A percentile compares a stretch with the other conserved stretches of the same genome.
phyloP scores from a whole-genome alignment of 352 stramenopile genomes.

The Globisporangium paddicum region DNA sequence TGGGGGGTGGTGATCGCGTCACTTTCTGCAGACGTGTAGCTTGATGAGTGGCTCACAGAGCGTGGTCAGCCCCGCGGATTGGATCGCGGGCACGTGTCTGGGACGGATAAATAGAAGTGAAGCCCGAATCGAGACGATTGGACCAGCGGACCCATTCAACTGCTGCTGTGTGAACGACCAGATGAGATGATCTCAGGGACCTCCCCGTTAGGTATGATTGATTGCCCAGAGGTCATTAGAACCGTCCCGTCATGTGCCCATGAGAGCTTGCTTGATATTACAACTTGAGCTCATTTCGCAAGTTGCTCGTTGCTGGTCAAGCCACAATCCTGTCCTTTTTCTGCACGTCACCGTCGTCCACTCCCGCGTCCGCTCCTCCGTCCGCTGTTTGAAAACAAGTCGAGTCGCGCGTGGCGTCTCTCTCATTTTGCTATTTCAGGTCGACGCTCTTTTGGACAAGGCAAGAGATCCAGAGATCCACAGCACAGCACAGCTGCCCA shows the following conservation, averaged over 20 bases:
- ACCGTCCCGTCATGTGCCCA: not conserved
- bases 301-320: not conserved
- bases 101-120: conserved; percentile 3
- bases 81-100: conserved; percentile 3
- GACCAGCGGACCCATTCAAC: not conserved
- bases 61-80: conserved; percentile 3
- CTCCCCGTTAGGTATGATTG: not conserved
- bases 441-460: not conserved
- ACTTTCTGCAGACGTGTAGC: not conserved
- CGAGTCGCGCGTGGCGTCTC: not conserved
- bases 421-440: not conserved
- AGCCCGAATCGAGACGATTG: not conserved
- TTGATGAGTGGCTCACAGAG: conserved; percentile 4
- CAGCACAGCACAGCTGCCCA: too few relatives aligned
- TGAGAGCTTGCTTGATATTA: not conserved
- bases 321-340: not conserved
- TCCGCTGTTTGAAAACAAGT: not conserved
- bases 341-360: not conserved
- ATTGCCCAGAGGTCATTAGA: too few relatives aligned
- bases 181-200: not conserved
- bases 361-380: not conserved
- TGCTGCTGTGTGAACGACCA: not conserved
- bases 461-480: not conserved
- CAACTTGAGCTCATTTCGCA: not conserved
- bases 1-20: too few relatives aligned